Conservation (phyloP, 768 basidiomycete genomes). For the Lentinus tigrinus region DNA sequence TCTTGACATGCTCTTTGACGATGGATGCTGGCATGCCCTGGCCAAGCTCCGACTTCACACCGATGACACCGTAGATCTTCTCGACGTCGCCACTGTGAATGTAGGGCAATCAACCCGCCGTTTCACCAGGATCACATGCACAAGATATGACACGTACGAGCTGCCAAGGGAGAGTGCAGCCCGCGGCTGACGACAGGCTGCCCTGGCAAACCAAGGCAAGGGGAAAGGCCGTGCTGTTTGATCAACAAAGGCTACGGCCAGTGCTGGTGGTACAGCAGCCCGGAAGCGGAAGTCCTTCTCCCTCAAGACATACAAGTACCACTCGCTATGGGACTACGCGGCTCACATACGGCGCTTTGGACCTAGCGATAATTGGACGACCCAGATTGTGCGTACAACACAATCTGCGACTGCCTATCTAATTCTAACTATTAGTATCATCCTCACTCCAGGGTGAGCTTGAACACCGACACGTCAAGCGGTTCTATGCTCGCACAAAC, state of each 20-base stretch:
- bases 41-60: conserved; percentile 43
- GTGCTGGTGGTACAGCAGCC: too few relatives aligned
- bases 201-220: not conserved
- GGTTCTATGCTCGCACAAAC: conserved; percentile 35
- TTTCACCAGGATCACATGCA: conserved; percentile 32
- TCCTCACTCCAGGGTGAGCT: conserved; percentile 33
- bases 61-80: conserved; percentile 28
- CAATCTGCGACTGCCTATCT: not conserved
- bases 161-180: conserved; percentile 35
- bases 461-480: conserved; percentile 37
- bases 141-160: conserved; percentile 28
- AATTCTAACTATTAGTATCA: not conserved
- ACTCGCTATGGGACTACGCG: conserved; percentile 23
- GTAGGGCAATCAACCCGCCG: conserved; percentile 31
- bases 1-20: conserved; percentile 32
- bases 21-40: conserved; percentile 37
- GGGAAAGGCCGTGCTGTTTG: not conserved
- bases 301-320: conserved; percentile 27
- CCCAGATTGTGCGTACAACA: conserved; percentile 24
- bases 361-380: conserved; percentile 26
- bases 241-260: not conserved
- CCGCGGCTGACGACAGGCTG: conserved; percentile 13
- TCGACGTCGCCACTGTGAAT: conserved; percentile 23
- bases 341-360: conserved; percentile 15
- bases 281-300: conserved; percentile 12